These are phyloP conservation scores for Phytophthora megakarya DNA, from an alignment of 352 stramenopile genomes.

Conservation along the genomic window DNA sequence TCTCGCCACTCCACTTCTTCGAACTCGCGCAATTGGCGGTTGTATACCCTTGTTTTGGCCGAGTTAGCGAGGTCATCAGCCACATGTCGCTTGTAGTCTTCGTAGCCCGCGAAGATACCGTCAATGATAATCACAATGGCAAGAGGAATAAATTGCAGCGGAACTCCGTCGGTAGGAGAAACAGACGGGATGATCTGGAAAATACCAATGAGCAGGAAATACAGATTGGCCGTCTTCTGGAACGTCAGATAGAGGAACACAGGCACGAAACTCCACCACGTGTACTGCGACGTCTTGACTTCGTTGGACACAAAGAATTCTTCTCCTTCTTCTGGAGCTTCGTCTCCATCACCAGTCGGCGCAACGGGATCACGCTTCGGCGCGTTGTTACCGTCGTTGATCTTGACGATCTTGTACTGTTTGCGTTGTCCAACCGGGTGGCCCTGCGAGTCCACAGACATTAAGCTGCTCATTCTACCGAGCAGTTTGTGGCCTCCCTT, in stretches of 20 bases:
- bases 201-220: constrained; percentile 89
- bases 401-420: constrained; percentile 76
- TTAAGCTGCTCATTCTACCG: constrained; percentile 57
- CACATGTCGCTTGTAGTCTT: constrained; percentile 85
- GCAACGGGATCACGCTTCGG: constrained; percentile 23
- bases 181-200: constrained; percentile 88
- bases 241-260: constrained; percentile 90
- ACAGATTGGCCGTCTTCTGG: constrained; percentile 89
- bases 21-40: constrained; percentile 81
- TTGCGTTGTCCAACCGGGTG: constrained; percentile 23
- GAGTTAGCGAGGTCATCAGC: constrained; percentile 80
- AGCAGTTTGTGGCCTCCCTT: constrained; percentile 39
- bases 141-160: constrained; percentile 84
- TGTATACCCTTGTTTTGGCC: constrained; percentile 67
- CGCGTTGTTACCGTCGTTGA: constrained; percentile 60
- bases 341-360: constrained; percentile 9
- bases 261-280: constrained; percentile 88
- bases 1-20: constrained; percentile 87
- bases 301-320: constrained; percentile 75
- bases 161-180: constrained; percentile 79
- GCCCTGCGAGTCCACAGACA: constrained; percentile 61
- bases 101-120: constrained; percentile 79
- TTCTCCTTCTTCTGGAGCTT: constrained; percentile 29
- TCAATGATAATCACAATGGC: constrained; percentile 86
- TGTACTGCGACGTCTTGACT: constrained; percentile 88